phyloP scores from a whole-genome alignment of 495 filamentous ascomycete genomes.

The Corynascus novoguineensis region DNA sequence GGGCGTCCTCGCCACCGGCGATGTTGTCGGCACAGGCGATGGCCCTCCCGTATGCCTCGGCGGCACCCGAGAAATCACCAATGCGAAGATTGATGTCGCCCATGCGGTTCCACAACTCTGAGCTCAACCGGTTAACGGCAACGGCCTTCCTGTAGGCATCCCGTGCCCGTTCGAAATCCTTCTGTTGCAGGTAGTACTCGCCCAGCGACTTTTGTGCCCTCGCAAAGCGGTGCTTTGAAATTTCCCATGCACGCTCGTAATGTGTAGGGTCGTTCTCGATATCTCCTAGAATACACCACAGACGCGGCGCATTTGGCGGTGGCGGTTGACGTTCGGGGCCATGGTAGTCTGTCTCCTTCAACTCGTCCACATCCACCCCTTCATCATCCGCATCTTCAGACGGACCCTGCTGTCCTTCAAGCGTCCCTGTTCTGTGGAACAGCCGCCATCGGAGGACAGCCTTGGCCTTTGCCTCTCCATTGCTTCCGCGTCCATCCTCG shows the following conservation, averaged over 20 bases:
- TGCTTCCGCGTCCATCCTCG: slow-evolving; percentile 43
- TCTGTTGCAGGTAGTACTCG: slow-evolving; percentile 60
- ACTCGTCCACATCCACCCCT: slow-evolving; percentile 41
- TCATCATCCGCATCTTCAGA: slow-evolving; percentile 47
- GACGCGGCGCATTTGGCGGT: slow-evolving; percentile 75
- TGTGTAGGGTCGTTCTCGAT: slow-evolving; percentile 65
- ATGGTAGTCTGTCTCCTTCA: slow-evolving; percentile 50
- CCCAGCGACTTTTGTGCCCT: slow-evolving; percentile 84
- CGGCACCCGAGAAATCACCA: slow-evolving; percentile 68
- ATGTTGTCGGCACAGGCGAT: slow-evolving; percentile 50
- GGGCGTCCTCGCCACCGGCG: slow-evolving; percentile 80
- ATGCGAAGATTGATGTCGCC: slow-evolving; percentile 82
- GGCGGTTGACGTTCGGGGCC: slow-evolving; percentile 61
- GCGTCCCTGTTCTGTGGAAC: slow-evolving; percentile 52
- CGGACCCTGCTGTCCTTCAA: slow-evolving; percentile 16
- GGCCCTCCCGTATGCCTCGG: slow-evolving; percentile 74
- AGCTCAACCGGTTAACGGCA: slow-evolving; percentile 71
- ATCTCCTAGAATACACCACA: slow-evolving; percentile 93
- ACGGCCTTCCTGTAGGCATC: slow-evolving; percentile 73
- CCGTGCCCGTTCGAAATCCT: slow-evolving; percentile 62
- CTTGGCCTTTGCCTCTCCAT: slow-evolving; percentile 71
- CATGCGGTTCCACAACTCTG: slow-evolving; percentile 78
- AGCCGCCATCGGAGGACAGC: slow-evolving; percentile 70
- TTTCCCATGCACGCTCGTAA: slow-evolving; percentile 85
- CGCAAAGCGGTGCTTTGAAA: slow-evolving; percentile 73